Percentiles rank a stretch among this genome's conserved stretches.
phyloP scores from a whole-genome alignment of 768 basidiomycete species.

The Mycena haematopus region DNA sequence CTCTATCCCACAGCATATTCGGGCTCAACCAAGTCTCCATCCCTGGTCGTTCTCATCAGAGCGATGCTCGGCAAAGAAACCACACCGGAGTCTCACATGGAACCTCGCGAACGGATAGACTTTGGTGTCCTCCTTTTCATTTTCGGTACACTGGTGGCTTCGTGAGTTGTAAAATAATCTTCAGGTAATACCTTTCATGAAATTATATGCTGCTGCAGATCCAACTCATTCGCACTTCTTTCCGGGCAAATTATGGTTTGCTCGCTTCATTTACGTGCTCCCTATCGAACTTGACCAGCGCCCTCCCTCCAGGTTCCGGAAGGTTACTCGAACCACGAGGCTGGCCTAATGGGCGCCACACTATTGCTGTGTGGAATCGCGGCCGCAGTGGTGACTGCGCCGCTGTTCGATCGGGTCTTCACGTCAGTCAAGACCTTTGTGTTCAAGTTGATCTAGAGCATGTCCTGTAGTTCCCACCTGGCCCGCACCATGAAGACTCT shows the following conservation, averaged over 20 bases:
- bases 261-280: neutral
- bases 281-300: neutral
- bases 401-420: constrained; percentile 80
- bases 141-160: constrained; percentile 71
- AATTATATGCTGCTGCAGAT: constrained; percentile 39
- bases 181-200: neutral
- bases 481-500: constrained; percentile 63
- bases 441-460: neutral
- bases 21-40: constrained; percentile 59
- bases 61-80: constrained; percentile 55
- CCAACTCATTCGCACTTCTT: constrained; percentile 69
- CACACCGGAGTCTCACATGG: constrained; percentile 60
- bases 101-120: constrained; percentile 68
- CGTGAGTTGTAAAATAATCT: constrained; percentile 47
- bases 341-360: constrained; percentile 72
- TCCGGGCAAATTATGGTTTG: constrained; percentile 69
- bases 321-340: constrained; percentile 67
- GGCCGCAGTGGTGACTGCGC: constrained; percentile 69
- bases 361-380: constrained; percentile 74
- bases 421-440: constrained; percentile 41
- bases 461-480: constrained; percentile 50
- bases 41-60: constrained; percentile 55
- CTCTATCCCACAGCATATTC: constrained; percentile 57
- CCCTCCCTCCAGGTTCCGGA: constrained; percentile 8
- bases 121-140: constrained; percentile 61